These are phyloP conservation scores for Cephaloascus albidus DNA, from an alignment of 805 yeast genomes.

Conservation along the genomic window DNA sequence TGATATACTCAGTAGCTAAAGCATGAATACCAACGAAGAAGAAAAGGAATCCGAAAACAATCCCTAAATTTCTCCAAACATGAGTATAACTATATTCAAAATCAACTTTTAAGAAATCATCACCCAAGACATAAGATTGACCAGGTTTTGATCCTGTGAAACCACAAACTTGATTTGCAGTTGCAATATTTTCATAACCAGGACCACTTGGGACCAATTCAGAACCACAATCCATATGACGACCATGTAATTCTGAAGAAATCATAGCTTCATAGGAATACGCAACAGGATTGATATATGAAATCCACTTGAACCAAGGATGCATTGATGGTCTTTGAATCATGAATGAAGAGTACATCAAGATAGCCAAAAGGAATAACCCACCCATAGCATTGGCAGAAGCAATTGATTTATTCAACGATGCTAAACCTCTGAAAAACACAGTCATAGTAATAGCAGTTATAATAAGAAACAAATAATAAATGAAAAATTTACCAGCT, in stretches of 20 bases:
- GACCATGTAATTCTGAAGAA: conserved; percentile 23
- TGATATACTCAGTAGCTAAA: conserved; percentile 16
- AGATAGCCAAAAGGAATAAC: conserved; percentile 3
- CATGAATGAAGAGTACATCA: conserved; percentile 7
- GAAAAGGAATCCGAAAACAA: conserved; percentile 28
- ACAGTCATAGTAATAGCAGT: conserved; percentile 38
- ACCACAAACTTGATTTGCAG: conserved; percentile 15
- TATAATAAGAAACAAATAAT: conserved; percentile 32
- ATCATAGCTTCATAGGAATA: conserved; percentile 20
- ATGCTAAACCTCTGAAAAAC: conserved; percentile 45
- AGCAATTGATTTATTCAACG: conserved; percentile 14
- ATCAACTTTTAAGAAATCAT: conserved; percentile 23
- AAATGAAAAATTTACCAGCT: conserved; percentile 48
- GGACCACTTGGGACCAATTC: conserved; percentile 22
- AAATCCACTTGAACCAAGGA: conserved; percentile 22
- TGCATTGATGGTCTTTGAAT: conserved; percentile 10
- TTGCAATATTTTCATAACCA: conserved; percentile 13
- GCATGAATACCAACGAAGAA: conserved; percentile 23
- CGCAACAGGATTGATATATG: conserved; percentile 15
- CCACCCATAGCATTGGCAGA: conserved; percentile 1
- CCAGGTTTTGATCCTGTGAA: conserved; percentile 23
- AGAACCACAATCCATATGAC: conserved; percentile 20
- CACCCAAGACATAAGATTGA: conserved; percentile 17
- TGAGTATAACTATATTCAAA: conserved; percentile 18
- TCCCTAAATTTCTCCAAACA: conserved; percentile 33